Percentiles rank a stretch among this genome's conserved stretches.
These are phyloP conservation scores for Termitomyces sp. DNA, from an alignment of 768 basidiomycete genomes.

Conservation along the genomic window DNA sequence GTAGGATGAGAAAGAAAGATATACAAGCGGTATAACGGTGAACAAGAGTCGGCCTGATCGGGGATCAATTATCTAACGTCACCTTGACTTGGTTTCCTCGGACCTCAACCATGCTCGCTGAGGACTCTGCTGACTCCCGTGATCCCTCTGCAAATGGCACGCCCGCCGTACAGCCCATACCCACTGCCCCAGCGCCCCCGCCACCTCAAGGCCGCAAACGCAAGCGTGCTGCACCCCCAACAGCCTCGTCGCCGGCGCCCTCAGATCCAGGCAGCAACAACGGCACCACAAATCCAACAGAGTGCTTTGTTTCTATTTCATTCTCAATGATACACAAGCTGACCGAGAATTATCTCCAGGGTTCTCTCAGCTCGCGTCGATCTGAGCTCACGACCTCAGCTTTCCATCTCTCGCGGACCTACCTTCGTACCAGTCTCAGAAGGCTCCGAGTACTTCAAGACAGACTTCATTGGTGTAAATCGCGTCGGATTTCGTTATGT, in stretches of 20 bases:
- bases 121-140: conserved; percentile 25
- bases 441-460: conserved; percentile 54
- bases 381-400: conserved; percentile 64
- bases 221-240: conserved; percentile 47
- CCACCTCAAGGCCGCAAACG: conserved; percentile 45
- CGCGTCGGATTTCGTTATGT: conserved; percentile 77
- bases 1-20: background rate
- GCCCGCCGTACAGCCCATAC: conserved; percentile 2
- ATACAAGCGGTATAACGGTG: too few species aligned
- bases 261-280: conserved; percentile 42
- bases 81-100: background rate
- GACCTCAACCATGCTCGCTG: conserved; percentile 29
- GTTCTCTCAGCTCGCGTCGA: conserved; percentile 66
- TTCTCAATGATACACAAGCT: background rate
- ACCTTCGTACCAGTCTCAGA: conserved; percentile 59
- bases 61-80: conserved; percentile 3
- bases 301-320: conserved; percentile 21
- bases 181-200: conserved; percentile 10
- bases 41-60: background rate
- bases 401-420: conserved; percentile 74
- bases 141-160: conserved; percentile 7
- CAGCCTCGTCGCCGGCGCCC: conserved; percentile 56
- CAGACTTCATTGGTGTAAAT: conserved; percentile 70
- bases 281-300: conserved; percentile 30
- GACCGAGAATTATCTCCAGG: conserved; percentile 21